Evolutionary conservation across 2,329 filamentous ascomycete genomes (phyloP).

Genomic region (Aspergillus sp.): DNA sequence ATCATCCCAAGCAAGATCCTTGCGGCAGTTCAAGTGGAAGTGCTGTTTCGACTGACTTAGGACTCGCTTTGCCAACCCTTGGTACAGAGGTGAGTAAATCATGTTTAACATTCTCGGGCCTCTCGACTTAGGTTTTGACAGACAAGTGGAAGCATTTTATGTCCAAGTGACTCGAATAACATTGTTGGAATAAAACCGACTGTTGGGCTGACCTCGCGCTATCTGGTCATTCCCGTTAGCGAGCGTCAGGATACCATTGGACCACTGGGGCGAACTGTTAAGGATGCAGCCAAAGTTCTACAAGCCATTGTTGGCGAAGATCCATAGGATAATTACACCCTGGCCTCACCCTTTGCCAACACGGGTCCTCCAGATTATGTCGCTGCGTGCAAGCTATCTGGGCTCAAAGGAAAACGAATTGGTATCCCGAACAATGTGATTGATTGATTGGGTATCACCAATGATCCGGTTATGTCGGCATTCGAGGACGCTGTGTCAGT

Average conservation of each 20-base stretch:
- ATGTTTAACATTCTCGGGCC: background rate
- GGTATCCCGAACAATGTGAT: slow-evolving; percentile 61
- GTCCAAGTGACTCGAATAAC: slow-evolving; percentile 52
- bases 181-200: slow-evolving; percentile 65
- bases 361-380: slow-evolving; percentile 55
- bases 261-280: slow-evolving; percentile 55
- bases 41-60: slow-evolving; percentile 56
- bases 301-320: slow-evolving; percentile 56
- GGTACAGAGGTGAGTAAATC: slow-evolving; percentile 49
- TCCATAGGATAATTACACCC: slow-evolving; percentile 53
- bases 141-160: slow-evolving; percentile 61
- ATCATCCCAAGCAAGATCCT: slow-evolving; percentile 59
- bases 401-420: slow-evolving; percentile 55
- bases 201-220: slow-evolving; percentile 56
- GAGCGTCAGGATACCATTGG: slow-evolving; percentile 54
- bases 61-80: slow-evolving; percentile 54
- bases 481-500: slow-evolving; percentile 54
- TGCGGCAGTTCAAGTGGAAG: slow-evolving; percentile 59
- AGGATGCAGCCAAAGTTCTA: slow-evolving; percentile 54
- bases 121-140: slow-evolving; percentile 12
- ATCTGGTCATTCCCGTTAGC: slow-evolving; percentile 61
- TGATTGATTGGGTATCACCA: slow-evolving; percentile 26
- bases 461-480: slow-evolving; percentile 43
- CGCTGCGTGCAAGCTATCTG: slow-evolving; percentile 50
- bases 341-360: slow-evolving; percentile 50